These are phyloP conservation scores for Daedaleopsis nitida DNA, from an alignment of 768 basidiomycete genomes.

Conservation along the genomic window DNA sequence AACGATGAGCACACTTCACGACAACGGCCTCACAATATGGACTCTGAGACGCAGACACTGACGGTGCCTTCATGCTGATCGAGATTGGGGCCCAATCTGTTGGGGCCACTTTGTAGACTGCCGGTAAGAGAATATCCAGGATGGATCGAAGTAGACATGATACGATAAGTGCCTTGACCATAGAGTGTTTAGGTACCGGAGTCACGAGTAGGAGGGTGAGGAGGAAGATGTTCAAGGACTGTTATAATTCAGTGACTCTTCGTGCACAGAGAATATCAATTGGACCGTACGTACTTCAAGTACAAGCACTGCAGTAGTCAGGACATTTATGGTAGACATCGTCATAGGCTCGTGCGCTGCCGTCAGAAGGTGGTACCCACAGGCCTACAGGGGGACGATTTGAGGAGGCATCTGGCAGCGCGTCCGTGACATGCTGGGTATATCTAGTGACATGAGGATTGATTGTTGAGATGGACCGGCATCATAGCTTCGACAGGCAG, in stretches of 20 bases:
- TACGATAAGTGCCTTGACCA: constrained; percentile 24
- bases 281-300: constrained; percentile 20
- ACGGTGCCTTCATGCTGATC: not conserved
- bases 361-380: too few species aligned
- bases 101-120: constrained; percentile 9
- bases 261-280: too few species aligned
- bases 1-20: not conserved
- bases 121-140: constrained; percentile 16
- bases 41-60: constrained; percentile 21
- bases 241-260: not conserved
- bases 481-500: not conserved
- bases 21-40: constrained; percentile 17
- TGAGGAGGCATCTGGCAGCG: not conserved
- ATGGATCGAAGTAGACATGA: constrained; percentile 21
- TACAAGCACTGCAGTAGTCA: constrained; percentile 19
- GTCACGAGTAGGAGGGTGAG: constrained; percentile 20
- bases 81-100: constrained; percentile 3
- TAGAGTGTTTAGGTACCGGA: constrained; percentile 25
- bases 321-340: constrained; percentile 3
- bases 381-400: not conserved
- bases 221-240: constrained; percentile 17
- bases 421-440: not conserved
- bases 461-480: not conserved
- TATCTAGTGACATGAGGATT: not conserved
- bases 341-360: not conserved